These are phyloP conservation scores for Cyclostephanos invisitatus DNA, from an alignment of 108 stramenopile genomes.

Conservation along the genomic window DNA sequence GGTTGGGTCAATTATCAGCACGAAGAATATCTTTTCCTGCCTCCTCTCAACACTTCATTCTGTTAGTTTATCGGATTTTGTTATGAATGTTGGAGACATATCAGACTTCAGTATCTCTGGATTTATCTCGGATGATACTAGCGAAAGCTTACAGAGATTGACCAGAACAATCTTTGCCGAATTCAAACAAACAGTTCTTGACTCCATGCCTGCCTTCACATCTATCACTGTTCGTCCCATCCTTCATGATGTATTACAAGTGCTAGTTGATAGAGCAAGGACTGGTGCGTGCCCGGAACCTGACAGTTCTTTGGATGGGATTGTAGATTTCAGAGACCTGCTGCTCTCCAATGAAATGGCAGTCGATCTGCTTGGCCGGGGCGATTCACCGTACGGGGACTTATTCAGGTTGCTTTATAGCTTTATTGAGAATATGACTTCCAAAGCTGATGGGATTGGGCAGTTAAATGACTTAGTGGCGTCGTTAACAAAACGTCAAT, in stretches of 20 bases:
- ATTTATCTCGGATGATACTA: slow-evolving; percentile 43
- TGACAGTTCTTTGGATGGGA: slow-evolving; percentile 15
- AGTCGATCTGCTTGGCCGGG: slow-evolving; percentile 32
- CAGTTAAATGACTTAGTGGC: slow-evolving; percentile 38
- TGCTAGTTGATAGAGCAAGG: slow-evolving; percentile 31
- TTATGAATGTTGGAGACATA: slow-evolving; percentile 48
- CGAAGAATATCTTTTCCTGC: slow-evolving; percentile 39
- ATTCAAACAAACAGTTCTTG: slow-evolving; percentile 39
- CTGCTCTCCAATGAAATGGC: slow-evolving; percentile 34
- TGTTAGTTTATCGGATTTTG: slow-evolving; percentile 37
- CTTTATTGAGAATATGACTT: slow-evolving; percentile 28
- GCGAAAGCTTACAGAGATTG: slow-evolving; percentile 21
- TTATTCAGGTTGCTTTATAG: slow-evolving; percentile 35
- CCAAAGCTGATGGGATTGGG: slow-evolving; percentile 24
- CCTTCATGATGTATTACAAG: slow-evolving; percentile 43
- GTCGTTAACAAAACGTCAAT: slow-evolving; percentile 40
- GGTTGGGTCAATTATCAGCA: slow-evolving; percentile 48
- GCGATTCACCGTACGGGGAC: slow-evolving; percentile 42
- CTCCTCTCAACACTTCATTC: slow-evolving; percentile 38
- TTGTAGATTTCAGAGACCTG: slow-evolving; percentile 49
- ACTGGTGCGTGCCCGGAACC: slow-evolving; percentile 25
- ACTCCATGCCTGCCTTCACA: slow-evolving; percentile 41
- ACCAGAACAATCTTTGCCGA: slow-evolving; percentile 42
- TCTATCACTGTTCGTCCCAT: slow-evolving; percentile 33
- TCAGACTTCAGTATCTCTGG: slow-evolving; percentile 40